Evolutionary conservation across 2,329 filamentous ascomycete genomes (phyloP), one percentile per base, ranked within the genome.

Genomic region (Gyromitra esculenta): DNA sequence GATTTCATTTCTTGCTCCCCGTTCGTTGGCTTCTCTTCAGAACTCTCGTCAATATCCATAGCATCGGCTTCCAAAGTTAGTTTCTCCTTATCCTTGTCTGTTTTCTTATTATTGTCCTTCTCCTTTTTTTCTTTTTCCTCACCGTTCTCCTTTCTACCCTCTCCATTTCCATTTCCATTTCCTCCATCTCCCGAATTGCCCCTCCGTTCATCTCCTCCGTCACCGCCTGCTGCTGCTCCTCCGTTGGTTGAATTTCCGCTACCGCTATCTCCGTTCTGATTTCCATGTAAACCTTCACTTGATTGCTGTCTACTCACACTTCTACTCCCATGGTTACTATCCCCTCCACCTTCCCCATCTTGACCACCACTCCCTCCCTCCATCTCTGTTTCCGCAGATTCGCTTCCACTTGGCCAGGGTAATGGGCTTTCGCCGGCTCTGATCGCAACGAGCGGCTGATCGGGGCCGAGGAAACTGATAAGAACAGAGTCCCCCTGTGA

Each of bases 401-500:
- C 77, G 18, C 76, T 76, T 60, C 69, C 77, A 35, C 73, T 78
- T 4, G 41, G 43, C 67, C 66, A 73, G 31, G 41, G 37, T 18
- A 79, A 64, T 54, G 68, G 72, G 39, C 68, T 76, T 50, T 70
- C 64, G 37, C 77, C 77, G 35, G 76, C 77, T 60, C 59, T 72
- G 5, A 70, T 66, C 54, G 78, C 78, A 65, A 78, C 62, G 8
- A 48, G 45, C 15, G 72, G 76, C 4, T 79, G 76, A 21, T 78
- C 78, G 43, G 78, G 78, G 25, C 68, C 73, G 31, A 79, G 78
- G 41, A 79, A 79, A 57, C 69, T 77, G 11, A 79, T 73, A 45
- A 79, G 76, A 37, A 79, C 76, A 31, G 76, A 70, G 65, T 79
- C 78, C 54, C 76, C 78, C 39, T 74, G 78, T 15, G 78, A 77